Conservation (phyloP, 176 grass and related monocot species). For the Zizania latifolia region DNA sequence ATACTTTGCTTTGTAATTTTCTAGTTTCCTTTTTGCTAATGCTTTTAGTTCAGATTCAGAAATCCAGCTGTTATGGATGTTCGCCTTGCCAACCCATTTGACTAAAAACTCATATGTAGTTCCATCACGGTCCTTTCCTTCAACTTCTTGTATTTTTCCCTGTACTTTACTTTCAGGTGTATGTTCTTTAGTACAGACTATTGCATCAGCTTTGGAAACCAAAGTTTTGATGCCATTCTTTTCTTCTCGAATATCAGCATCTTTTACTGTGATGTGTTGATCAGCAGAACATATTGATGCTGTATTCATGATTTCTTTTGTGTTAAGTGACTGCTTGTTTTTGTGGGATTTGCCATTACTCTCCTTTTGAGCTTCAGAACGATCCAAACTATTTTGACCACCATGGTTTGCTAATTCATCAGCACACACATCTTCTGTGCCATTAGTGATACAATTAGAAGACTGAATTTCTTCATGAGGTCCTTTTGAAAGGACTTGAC, state of each 20-base stretch:
- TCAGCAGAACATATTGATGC: conserved; percentile 26
- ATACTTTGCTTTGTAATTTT: conserved; percentile 96
- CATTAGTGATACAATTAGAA: conserved; percentile 34
- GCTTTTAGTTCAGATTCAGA: conserved; percentile 71
- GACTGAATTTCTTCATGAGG: conserved; percentile 24
- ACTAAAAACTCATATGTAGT: conserved; percentile 72
- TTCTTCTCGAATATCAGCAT: conserved; percentile 31
- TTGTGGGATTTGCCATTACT: conserved; percentile 27
- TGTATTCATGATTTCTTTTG: conserved; percentile 25
- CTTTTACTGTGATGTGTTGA: conserved; percentile 22
- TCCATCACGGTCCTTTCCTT: conserved; percentile 16
- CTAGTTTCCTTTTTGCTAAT: conserved; percentile 92
- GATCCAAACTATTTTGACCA: conserved; percentile 27
- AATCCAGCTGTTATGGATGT: conserved; percentile 93
- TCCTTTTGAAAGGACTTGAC: background rate
- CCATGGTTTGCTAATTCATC: conserved; percentile 35
- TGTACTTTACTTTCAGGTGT: conserved; percentile 34
- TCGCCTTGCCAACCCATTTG: conserved; percentile 90
- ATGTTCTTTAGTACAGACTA: conserved; percentile 30
- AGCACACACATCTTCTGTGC: conserved; percentile 20
- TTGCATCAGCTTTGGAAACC: conserved; percentile 22
- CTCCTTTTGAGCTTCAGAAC: conserved; percentile 19
- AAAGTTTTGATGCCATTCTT: background rate
- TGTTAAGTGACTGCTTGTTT: conserved; percentile 15
- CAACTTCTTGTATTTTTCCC: conserved; percentile 27